phyloP scores from a whole-genome alignment of 1,139 yeast species.

The Candida sanyaensis region DNA sequence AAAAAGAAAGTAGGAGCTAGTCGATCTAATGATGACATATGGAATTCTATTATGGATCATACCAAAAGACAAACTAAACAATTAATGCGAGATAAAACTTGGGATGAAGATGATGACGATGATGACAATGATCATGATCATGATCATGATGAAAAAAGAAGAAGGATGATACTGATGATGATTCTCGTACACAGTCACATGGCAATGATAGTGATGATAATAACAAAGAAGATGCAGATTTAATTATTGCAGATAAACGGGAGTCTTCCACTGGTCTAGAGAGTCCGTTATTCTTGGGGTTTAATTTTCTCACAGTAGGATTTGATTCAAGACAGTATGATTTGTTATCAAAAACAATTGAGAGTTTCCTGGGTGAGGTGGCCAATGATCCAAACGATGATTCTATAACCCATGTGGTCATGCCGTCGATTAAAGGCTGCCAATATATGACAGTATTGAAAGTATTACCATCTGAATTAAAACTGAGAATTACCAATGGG shows the following conservation, averaged over 20 bases:
- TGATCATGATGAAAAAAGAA: not conserved
- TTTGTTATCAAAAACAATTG: conserved; percentile 38
- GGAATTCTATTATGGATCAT: conserved; percentile 54
- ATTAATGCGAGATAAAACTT: conserved; percentile 22
- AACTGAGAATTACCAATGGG: conserved; percentile 23
- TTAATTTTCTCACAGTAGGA: conserved; percentile 39
- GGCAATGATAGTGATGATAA: conserved; percentile 2
- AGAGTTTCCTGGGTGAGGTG: conserved; percentile 44
- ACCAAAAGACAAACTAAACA: conserved; percentile 20
- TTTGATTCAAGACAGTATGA: conserved; percentile 34
- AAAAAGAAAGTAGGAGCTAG: conserved; percentile 15
- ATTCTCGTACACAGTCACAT: not conserved
- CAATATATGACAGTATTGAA: conserved; percentile 26
- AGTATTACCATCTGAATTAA: conserved; percentile 24
- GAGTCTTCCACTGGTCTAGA: conserved; percentile 1
- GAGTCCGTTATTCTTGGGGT: conserved; percentile 32
- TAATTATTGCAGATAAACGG: not conserved
- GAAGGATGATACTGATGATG: not conserved
- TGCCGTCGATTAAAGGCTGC: conserved; percentile 40
- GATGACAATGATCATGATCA: conserved; percentile 7
- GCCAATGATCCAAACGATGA: conserved; percentile 21
- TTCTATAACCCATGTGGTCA: conserved; percentile 38
- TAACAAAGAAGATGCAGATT: not conserved
- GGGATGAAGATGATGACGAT: conserved; percentile 30
- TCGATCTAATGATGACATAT: conserved; percentile 32